phyloP scores from a whole-genome alignment of 345 rosid species.

The Pistacia vera region DNA sequence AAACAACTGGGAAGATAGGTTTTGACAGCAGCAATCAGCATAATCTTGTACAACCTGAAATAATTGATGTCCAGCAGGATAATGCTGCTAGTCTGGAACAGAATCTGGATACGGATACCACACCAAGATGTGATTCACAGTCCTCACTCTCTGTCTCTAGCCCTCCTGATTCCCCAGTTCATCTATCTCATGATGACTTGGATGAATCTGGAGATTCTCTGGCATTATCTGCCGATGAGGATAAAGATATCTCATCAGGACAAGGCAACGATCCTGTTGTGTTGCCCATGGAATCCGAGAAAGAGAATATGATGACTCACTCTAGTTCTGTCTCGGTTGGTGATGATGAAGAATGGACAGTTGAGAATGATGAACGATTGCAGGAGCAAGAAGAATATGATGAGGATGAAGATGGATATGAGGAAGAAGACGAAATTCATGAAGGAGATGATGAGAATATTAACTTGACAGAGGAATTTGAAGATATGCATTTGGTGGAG shows the following conservation, averaged over 20 bases:
- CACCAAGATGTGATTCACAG: slow-evolving; percentile 82
- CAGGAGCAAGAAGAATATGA: slow-evolving; percentile 97
- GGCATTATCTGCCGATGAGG: slow-evolving; percentile 43
- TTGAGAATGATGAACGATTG: slow-evolving; percentile 58
- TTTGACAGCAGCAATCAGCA: slow-evolving; percentile 50
- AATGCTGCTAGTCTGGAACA: slow-evolving; percentile 38
- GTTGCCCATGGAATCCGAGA: slow-evolving; percentile 45
- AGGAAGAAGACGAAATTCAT: slow-evolving; percentile 78
- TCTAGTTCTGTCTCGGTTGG: slow-evolving; percentile 58
- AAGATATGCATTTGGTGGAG: slow-evolving; percentile 60
- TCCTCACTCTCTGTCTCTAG: slow-evolving; percentile 93
- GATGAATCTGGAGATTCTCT: slow-evolving; percentile 80
- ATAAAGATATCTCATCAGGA: slow-evolving; percentile 42
- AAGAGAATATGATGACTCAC: slow-evolving; percentile 47
- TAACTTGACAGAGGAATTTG: slow-evolving; percentile 54
- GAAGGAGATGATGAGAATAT: slow-evolving; percentile 73
- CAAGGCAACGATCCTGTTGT: slow-evolving; percentile 38
- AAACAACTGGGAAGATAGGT: slow-evolving; percentile 43
- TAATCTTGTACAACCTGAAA: slow-evolving; percentile 39
- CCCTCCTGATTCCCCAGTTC: slow-evolving; percentile 89
- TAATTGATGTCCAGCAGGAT: slow-evolving; percentile 32
- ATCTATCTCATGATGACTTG: slow-evolving; percentile 93
- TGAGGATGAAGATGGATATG: slow-evolving; percentile 88
- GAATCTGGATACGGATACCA: slow-evolving; percentile 45
- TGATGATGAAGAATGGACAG: slow-evolving; percentile 90